Evolutionary conservation across 225 moss, liverwort and hornwort species (phyloP), one percentile per base, ranked within the genome.

Genomic region (Lunularia cruciata): DNA sequence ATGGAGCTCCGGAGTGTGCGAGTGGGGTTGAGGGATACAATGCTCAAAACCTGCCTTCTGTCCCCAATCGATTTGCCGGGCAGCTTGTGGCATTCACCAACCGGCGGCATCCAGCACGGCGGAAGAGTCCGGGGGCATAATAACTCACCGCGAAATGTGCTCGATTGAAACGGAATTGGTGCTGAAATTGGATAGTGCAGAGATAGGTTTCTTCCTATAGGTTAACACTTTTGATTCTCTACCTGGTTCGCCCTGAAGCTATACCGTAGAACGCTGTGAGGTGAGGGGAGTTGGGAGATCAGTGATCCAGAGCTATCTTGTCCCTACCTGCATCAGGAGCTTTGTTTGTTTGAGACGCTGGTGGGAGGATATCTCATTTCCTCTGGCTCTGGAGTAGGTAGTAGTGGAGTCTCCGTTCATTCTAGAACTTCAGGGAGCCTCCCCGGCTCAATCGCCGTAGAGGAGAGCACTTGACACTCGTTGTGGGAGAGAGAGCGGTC

Each of bases 301-400:
- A 65, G 45, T 47, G 65, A 65, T 65, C 31, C 28, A 47, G 47
- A 28, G 31, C 47, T 10, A 47, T 65, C 65, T 65, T 65, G 65
- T 65, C 65, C 65, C 65, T 46, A 65, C 65, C 64, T 12, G 25
- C 30, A 6, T 19, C 30, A 46, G 47, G 15, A 65, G 39, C 22
- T 61, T 61, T 40, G 39, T 23, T 26, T 22, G 39, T 37, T 20
- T 26, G 37, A 36, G n/a, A 6, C 43, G 22, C 23, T n/a, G 60
- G 20, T 61, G 25, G 7, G 1, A 40, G 38, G 38, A 61, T 61
- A 61, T 61, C 10, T 61, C 18, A 25, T 7, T 40, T 61, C 25
- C 37, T 37, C 8, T 42, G 5, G 37, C 16, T 47, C 15, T n/a
- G 47, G 6, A 46, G 28, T 32, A 3, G 65, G n/a, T n/a, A 30